Evolutionary conservation across 768 basidiomycete genomes (phyloP).

Genomic region (Dacryopinax spathularia): DNA sequence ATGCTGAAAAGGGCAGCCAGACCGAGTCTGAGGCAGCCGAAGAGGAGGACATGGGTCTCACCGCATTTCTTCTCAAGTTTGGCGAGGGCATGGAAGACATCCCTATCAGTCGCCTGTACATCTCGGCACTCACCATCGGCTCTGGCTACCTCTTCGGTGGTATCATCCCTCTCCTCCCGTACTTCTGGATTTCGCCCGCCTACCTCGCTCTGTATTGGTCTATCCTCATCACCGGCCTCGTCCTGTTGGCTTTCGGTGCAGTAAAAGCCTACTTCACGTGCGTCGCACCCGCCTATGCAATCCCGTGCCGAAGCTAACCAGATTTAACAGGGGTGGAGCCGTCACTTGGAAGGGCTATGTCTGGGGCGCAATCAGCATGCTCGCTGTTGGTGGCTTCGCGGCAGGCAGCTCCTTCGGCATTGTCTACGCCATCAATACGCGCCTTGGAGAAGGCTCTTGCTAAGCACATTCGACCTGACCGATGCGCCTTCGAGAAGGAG

Average conservation of each 20-base stretch:
- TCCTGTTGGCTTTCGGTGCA: slow-evolving; percentile 28
- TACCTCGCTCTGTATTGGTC: slow-evolving; percentile 25
- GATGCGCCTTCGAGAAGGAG: too few relatives aligned
- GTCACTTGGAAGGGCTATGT: slow-evolving; percentile 22
- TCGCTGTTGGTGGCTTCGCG: slow-evolving; percentile 27
- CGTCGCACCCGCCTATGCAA: too few relatives aligned
- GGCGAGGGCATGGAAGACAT: slow-evolving; percentile 34
- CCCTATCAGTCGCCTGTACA: slow-evolving; percentile 27
- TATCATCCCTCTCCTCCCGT: slow-evolving; percentile 28
- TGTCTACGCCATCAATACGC: slow-evolving; percentile 22
- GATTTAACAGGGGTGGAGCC: slow-evolving; percentile 20
- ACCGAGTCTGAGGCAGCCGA: slow-evolving; percentile 7
- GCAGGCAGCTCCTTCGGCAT: slow-evolving; percentile 27
- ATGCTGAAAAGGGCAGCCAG: slow-evolving; percentile 1
- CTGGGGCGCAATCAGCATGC: slow-evolving; percentile 24
- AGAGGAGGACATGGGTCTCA: slow-evolving; percentile 27
- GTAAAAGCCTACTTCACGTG: slow-evolving; percentile 22
- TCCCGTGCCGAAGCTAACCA: too few relatives aligned
- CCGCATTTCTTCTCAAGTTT: slow-evolving; percentile 33
- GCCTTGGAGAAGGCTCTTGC: neutral
- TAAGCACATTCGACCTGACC: too few relatives aligned
- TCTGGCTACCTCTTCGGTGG: slow-evolving; percentile 30
- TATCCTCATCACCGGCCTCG: slow-evolving; percentile 24
- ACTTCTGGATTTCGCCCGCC: slow-evolving; percentile 26
- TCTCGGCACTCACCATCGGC: slow-evolving; percentile 32